Evolutionary conservation across 306 rosid genomes (phyloP).

Genomic region (Gastrolobium villosum): DNA sequence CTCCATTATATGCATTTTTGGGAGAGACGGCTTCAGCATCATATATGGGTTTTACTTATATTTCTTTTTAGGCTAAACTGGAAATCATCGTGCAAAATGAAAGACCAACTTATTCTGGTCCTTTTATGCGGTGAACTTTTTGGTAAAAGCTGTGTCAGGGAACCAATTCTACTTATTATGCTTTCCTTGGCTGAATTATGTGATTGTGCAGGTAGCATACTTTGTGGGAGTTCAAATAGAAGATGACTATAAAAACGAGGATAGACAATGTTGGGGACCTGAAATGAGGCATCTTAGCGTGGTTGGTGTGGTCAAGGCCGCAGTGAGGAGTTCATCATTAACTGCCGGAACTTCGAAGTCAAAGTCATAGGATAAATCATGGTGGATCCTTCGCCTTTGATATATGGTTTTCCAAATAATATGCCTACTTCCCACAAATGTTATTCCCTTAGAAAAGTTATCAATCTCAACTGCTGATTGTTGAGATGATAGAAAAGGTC

Average conservation of each 20-base stretch:
- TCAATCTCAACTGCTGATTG: constrained; percentile 44
- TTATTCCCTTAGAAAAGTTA: constrained; percentile 2
- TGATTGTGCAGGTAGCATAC: constrained; percentile 80
- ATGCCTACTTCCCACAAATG: constrained; percentile 9
- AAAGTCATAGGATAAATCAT: constrained; percentile 42
- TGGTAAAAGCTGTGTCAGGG: background rate
- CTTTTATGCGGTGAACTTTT: background rate
- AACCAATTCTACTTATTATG: constrained; percentile 1
- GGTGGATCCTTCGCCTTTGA: constrained; percentile 30
- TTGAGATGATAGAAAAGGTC: constrained; percentile 48
- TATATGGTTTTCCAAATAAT: constrained; percentile 24
- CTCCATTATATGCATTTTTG: constrained; percentile 36
- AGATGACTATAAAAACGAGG: constrained; percentile 61
- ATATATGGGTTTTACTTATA: background rate
- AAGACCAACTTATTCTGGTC: background rate
- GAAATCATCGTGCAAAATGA: constrained; percentile 1
- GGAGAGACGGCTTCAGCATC: constrained; percentile 33
- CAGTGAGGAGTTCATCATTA: constrained; percentile 85
- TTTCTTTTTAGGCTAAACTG: background rate
- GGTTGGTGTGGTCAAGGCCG: constrained; percentile 86
- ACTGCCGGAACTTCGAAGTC: constrained; percentile 71
- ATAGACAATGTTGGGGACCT: constrained; percentile 65
- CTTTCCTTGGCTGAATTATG: background rate
- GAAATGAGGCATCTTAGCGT: constrained; percentile 83
- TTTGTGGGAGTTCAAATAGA: constrained; percentile 89